Evolutionary conservation across 768 basidiomycete genomes (phyloP).

Genomic region (Termitomyces sp.): DNA sequence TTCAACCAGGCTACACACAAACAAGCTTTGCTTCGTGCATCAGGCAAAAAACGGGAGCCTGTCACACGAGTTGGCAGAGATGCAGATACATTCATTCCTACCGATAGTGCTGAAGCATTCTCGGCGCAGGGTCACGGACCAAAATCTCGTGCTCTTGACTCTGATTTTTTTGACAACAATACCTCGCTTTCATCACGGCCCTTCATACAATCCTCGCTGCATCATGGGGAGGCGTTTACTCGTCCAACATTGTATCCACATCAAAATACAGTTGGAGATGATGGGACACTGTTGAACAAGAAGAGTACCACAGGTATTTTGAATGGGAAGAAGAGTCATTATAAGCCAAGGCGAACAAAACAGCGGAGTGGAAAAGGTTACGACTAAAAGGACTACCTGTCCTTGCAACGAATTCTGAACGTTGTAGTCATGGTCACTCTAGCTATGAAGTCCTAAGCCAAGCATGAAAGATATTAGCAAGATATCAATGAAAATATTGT

Average conservation of each 20-base stretch:
- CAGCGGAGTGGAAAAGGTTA: constrained; percentile 93
- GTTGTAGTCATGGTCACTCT: neutral
- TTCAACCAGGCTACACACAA: constrained; percentile 76
- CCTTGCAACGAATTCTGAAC: neutral
- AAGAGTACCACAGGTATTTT: constrained; percentile 34
- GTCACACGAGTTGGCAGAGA: constrained; percentile 78
- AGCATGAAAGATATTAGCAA: no score
- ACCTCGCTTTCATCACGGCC: constrained; percentile 49
- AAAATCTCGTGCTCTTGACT: constrained; percentile 70
- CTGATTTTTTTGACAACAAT: constrained; percentile 71
- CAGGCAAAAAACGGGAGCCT: constrained; percentile 86
- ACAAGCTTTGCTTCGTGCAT: constrained; percentile 48
- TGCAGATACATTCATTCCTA: constrained; percentile 74
- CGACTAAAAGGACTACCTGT: constrained; percentile 32
- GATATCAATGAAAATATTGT: no score
- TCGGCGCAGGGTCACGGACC: constrained; percentile 26
- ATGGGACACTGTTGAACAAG: constrained; percentile 59
- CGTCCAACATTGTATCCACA: constrained; percentile 73
- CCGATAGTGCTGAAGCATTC: constrained; percentile 23
- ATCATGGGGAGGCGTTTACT: constrained; percentile 54
- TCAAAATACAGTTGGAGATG: constrained; percentile 72
- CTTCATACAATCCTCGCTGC: constrained; percentile 53
- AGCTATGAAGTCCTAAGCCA: neutral
- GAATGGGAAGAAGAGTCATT: constrained; percentile 79
- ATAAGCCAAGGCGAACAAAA: constrained; percentile 75